Evolutionary conservation across 2,329 filamentous ascomycete species (phyloP), one percentile per base, ranked within the genome.

Genomic region (Penicillium sp.): DNA sequence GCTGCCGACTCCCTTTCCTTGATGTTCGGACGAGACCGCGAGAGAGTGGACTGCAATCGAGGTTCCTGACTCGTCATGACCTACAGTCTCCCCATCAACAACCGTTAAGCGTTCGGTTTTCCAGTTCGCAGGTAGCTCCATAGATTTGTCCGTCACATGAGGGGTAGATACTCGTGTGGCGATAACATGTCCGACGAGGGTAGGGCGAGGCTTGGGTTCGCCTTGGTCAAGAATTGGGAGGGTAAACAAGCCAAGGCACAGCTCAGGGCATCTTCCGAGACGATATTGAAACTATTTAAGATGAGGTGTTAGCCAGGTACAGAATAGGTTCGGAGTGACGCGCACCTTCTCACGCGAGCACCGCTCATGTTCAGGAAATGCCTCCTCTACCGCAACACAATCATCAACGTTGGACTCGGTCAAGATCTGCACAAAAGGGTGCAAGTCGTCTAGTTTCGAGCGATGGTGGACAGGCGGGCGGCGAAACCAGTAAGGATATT

Each of bases 11-110:
- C 91, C 90, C 61, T 88, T 87, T 38, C 86, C 83, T 67, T 95
- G 91, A 60, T 92, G 87, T 62, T 88, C 86, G 0, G 91, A 92
- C 58, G 90, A 83, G 6, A 97, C 89, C 19, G 91, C 91, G 5
- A 97, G 83, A 0, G 91, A 94, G 77, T 97, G 93, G 54, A 97
- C 79, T 59, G 88, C 91, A 59, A 97, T 84, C 0, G 91, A 96
- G 48, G 87, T 80, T 45, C 92, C 92, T 17, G 82, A 80, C 62
- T 92, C 87, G 69, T 90, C 86, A 76, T 96, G 91, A 35, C 92
- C 92, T 9, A 87, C 71, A 1, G 76, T 73, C 41, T 84, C 62
- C 38, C 68, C 81, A 51, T 78, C 74, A 56, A 81, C 77, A 56
- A 76, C 66, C 11, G 73, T 74, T 62, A 73, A 71, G 60, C 78